Percentiles rank a stretch among this genome's conserved stretches.
Evolutionary conservation across 2,329 filamentous ascomycete genomes (phyloP).

Genomic region (Botrytis tulipae): DNA sequence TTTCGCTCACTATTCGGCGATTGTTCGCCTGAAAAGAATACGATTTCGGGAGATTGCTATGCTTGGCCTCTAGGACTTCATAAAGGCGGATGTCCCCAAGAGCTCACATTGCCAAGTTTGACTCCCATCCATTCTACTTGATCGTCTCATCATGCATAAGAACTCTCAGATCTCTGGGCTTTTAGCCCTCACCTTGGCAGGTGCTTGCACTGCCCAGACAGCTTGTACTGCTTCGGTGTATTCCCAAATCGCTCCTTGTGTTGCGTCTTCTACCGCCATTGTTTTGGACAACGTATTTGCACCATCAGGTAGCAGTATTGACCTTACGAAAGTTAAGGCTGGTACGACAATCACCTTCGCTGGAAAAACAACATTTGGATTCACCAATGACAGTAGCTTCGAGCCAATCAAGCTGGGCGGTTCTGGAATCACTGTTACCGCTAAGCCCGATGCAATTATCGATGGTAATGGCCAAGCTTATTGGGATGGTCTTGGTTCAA

Average conservation of each 20-base stretch:
- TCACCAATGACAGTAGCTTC: slow-evolving; percentile 32
- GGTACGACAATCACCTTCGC: slow-evolving; percentile 59
- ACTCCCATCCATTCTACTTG: neutral
- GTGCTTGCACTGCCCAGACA: slow-evolving; percentile 1
- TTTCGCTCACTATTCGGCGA: neutral
- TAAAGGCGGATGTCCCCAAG: neutral
- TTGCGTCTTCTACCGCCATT: slow-evolving; percentile 53
- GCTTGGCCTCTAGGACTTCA: neutral
- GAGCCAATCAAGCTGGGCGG: slow-evolving; percentile 50
- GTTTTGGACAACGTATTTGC: slow-evolving; percentile 55
- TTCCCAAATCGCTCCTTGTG: slow-evolving; percentile 47
- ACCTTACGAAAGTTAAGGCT: slow-evolving; percentile 51
- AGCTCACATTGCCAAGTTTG: neutral
- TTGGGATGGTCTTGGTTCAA: slow-evolving; percentile 61
- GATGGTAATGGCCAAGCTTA: slow-evolving; percentile 51
- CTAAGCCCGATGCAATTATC: slow-evolving; percentile 52
- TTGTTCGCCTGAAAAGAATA: neutral
- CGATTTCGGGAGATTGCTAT: neutral
- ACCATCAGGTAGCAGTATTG: slow-evolving; percentile 55
- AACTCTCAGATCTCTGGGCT: neutral
- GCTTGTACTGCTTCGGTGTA: slow-evolving; percentile 40
- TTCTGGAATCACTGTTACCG: slow-evolving; percentile 53
- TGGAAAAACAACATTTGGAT: slow-evolving; percentile 51
- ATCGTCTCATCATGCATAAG: slow-evolving; percentile 6
- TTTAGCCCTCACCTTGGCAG: slow-evolving; percentile 2